A percentile compares a stretch with the other conserved stretches of the same genome.
phyloP scores from a whole-genome alignment of 2,329 filamentous ascomycete species.

The Phialocephala subalpina region DNA sequence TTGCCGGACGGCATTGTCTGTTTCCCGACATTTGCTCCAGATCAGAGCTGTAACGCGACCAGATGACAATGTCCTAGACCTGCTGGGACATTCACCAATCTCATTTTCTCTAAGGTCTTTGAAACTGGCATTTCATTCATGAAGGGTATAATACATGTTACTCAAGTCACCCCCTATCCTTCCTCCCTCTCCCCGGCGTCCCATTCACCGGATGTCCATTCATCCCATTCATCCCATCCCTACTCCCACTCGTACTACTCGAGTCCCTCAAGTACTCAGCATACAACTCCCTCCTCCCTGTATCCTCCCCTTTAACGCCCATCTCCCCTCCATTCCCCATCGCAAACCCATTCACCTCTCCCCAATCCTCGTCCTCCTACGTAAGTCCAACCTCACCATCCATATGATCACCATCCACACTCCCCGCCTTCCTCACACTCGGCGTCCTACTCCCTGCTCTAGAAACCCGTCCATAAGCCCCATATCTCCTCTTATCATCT shows the following conservation, averaged over 20 bases:
- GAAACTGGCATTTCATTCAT: neutral
- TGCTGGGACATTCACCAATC: too few species aligned
- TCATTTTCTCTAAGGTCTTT: too few species aligned
- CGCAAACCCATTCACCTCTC: neutral
- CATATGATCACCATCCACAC: conserved; percentile 18
- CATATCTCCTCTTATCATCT: neutral
- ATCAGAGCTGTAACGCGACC: too few species aligned
- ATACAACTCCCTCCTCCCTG: conserved; percentile 22
- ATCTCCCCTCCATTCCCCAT: neutral
- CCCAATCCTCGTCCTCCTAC: conserved; percentile 3
- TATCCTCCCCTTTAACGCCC: conserved; percentile 16
- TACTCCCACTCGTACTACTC: conserved; percentile 6
- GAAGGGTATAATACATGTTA: neutral
- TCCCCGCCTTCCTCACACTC: conserved; percentile 5
- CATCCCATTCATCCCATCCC: neutral
- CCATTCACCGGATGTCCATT: too few species aligned
- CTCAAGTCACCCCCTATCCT: neutral
- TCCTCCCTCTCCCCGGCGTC: neutral
- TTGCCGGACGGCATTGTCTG: too few species aligned
- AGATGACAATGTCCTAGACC: too few species aligned
- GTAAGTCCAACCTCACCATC: conserved; percentile 24
- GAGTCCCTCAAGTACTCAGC: conserved; percentile 31
- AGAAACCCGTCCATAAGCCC: neutral
- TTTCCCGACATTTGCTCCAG: too few species aligned
- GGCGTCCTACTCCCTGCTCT: conserved; percentile 5